Percentiles rank a stretch among this genome's conserved stretches.
phyloP scores from a whole-genome alignment of 2,329 filamentous ascomycete species.

The Colletotrichum coccodes region DNA sequence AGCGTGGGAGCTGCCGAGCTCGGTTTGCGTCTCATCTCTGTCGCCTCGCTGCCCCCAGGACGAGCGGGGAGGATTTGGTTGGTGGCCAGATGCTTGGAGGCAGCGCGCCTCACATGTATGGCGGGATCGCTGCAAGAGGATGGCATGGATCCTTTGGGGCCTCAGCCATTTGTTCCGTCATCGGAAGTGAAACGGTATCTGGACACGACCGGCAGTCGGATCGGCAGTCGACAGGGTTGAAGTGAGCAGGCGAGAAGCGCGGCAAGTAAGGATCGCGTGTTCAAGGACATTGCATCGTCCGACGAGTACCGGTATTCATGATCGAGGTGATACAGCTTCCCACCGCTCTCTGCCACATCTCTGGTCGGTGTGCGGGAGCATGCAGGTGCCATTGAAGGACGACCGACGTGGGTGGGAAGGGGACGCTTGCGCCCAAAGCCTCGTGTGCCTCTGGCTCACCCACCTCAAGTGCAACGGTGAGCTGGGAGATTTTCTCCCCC shows the following conservation, averaged over 20 bases:
- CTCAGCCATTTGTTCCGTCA: not conserved
- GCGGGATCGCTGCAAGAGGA: not conserved
- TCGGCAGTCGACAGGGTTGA: not conserved
- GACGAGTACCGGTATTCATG: conserved; percentile 5
- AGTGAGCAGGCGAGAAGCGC: not conserved
- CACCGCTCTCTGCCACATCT: conserved; percentile 15
- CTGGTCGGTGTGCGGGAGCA: conserved; percentile 22
- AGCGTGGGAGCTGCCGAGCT: not conserved
- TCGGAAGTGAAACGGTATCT: not conserved
- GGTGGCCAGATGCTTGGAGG: not conserved
- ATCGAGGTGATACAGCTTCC: conserved; percentile 22
- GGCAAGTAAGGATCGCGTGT: not conserved
- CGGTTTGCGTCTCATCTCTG: conserved; percentile 10
- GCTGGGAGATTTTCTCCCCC: conserved; percentile 25
- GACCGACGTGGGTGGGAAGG: not conserved
- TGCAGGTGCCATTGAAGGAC: conserved; percentile 8
- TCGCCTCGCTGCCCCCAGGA: not conserved
- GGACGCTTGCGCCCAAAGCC: not conserved
- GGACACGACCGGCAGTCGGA: not conserved
- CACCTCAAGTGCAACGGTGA: conserved; percentile 22
- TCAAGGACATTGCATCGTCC: conserved; percentile 13
- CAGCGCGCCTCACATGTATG: conserved; percentile 3
- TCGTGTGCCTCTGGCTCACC: not conserved
- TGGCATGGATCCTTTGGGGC: not conserved
- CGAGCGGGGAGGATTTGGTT: not conserved